Evolutionary conservation across 352 stramenopile genomes (phyloP).

Genomic region (Saprolegnia parasitica): DNA sequence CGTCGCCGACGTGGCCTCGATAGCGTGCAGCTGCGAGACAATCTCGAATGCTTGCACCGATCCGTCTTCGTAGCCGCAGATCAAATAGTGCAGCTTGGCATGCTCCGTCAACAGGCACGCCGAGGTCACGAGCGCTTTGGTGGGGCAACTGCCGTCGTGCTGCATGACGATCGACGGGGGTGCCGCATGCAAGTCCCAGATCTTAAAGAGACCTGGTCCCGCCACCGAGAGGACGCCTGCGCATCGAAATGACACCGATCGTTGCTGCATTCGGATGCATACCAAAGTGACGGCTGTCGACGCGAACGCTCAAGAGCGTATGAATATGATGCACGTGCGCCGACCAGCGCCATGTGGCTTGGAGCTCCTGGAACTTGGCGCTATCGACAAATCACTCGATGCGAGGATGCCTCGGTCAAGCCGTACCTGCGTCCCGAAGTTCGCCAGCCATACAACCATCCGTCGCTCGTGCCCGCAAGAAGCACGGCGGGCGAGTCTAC

Average conservation of each 20-base stretch:
- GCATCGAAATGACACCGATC: no score
- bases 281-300: not conserved
- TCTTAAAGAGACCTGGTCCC: not conserved
- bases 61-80: slow-evolving; percentile 18
- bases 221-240: slow-evolving; percentile 21
- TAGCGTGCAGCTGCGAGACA: slow-evolving; percentile 4
- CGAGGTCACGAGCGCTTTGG: slow-evolving; percentile 6
- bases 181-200: not conserved
- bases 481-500: not conserved
- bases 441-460: not conserved
- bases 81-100: not conserved
- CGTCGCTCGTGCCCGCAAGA: not conserved
- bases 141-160: not conserved
- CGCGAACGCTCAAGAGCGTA: not conserved
- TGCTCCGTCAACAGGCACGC: slow-evolving; percentile 15
- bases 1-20: not conserved
- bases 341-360: not conserved
- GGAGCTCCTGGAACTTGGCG: not conserved
- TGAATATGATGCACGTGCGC: not conserved
- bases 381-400: not conserved
- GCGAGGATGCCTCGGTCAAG: not conserved
- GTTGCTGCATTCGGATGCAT: not conserved
- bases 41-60: not conserved
- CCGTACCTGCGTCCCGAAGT: not conserved
- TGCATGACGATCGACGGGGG: slow-evolving; percentile 4